Percentiles rank a stretch among this genome's conserved stretches.
Evolutionary conservation across 2,329 filamentous ascomycete species (phyloP).

Genomic region (Microcyclospora pomicola): DNA sequence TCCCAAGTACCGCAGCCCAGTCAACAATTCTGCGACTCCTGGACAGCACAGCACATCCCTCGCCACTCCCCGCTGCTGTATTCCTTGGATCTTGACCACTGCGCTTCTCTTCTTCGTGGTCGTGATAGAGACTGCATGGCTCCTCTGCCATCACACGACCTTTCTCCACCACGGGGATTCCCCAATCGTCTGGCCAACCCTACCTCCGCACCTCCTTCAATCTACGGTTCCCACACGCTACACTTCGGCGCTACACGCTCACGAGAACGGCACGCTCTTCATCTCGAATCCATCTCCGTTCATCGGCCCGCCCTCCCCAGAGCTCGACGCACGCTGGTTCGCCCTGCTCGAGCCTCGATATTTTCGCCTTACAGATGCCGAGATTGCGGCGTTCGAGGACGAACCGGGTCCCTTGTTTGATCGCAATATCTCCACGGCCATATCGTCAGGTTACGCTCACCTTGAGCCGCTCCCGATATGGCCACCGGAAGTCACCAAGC

Average conservation of each 20-base stretch:
- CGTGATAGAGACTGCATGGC: neutral
- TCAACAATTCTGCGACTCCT: too few species aligned
- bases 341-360: slow-evolving; percentile 5
- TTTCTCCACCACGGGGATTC: too few species aligned
- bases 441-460: neutral
- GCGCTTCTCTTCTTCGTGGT: neutral
- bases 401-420: neutral
- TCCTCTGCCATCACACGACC: too few species aligned
- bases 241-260: neutral
- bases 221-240: too few species aligned
- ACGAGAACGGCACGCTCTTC: neutral
- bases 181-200: too few species aligned
- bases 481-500: neutral
- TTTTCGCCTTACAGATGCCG: slow-evolving; percentile 2
- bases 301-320: slow-evolving; percentile 2
- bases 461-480: neutral
- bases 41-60: too few species aligned
- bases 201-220: too few species aligned
- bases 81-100: neutral
- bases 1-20: too few species aligned
- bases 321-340: slow-evolving; percentile 4
- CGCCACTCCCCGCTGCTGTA: neutral
- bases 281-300: neutral
- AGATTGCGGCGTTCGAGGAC: slow-evolving; percentile 1
- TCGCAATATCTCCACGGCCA: neutral